phyloP scores from a whole-genome alignment of 306 rosid genomes.

The Begonia fuchsioides region DNA sequence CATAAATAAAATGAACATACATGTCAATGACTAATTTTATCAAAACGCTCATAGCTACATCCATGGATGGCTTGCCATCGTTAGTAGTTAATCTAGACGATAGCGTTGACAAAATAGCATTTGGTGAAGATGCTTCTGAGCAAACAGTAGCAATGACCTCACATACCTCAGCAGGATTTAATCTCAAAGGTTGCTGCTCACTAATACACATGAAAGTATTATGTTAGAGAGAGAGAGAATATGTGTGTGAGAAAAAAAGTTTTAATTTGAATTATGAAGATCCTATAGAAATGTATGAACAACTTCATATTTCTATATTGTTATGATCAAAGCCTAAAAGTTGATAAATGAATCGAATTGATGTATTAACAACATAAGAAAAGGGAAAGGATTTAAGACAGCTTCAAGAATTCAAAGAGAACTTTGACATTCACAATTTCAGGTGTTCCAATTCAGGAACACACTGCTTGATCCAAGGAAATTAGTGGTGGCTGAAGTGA shows the following conservation, averaged over 20 bases:
- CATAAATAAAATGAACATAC: conserved; percentile 44
- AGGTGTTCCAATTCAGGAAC: no score
- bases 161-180: conserved; percentile 91
- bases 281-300: background rate
- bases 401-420: no score
- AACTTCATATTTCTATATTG: background rate
- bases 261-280: no score
- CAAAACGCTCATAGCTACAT: conserved; percentile 98
- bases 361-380: no score
- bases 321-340: background rate
- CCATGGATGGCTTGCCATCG: conserved; percentile 80
- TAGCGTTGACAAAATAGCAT: conserved; percentile 35
- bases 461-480: no score
- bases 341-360: background rate
- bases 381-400: no score
- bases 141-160: conserved; percentile 98
- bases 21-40: conserved; percentile 93
- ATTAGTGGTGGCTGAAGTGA: no score
- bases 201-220: conserved; percentile 41
- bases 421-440: no score
- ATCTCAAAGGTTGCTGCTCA: conserved; percentile 93
- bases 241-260: background rate
- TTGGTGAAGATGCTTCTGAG: conserved; percentile 62
- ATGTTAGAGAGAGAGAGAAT: conserved; percentile 23
- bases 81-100: conserved; percentile 56